Conservation (phyloP, 2,329 filamentous ascomycete species). For the Cladosporium sp. region DNA sequence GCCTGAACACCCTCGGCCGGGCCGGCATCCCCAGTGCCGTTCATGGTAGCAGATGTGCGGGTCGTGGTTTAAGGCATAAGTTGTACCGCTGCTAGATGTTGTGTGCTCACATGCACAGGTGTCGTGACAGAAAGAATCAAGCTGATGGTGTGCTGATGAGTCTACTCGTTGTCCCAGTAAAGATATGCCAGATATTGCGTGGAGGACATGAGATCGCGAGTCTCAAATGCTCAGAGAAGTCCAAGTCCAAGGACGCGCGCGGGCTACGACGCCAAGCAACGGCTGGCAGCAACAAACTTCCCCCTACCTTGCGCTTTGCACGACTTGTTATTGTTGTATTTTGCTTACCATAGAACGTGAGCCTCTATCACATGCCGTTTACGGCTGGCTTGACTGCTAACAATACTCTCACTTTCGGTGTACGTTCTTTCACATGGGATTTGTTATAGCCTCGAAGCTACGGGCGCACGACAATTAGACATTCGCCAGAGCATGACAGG, state of each 20-base stretch:
- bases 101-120: not conserved
- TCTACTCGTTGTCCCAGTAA: not conserved
- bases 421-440: not conserved
- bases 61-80: not conserved
- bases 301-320: not conserved
- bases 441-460: not conserved
- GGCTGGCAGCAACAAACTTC: slow-evolving; percentile 3
- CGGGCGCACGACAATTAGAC: not conserved
- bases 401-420: not conserved
- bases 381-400: not conserved
- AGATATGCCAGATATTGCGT: not conserved
- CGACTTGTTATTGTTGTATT: not conserved
- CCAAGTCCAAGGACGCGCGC: slow-evolving; percentile 2
- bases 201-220: not conserved
- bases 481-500: not conserved
- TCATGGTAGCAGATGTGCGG: not conserved
- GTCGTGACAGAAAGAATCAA: not conserved
- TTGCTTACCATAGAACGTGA: not conserved
- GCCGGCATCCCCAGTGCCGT: slow-evolving; percentile 1
- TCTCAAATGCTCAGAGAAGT: not conserved
- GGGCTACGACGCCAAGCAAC: not conserved
- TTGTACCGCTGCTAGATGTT: not conserved
- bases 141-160: not conserved
- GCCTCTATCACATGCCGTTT: not conserved
- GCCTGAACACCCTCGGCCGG: slow-evolving; percentile 6